Conservation (phyloP, 805 yeast species). For the Ogataea salicorniae region DNA sequence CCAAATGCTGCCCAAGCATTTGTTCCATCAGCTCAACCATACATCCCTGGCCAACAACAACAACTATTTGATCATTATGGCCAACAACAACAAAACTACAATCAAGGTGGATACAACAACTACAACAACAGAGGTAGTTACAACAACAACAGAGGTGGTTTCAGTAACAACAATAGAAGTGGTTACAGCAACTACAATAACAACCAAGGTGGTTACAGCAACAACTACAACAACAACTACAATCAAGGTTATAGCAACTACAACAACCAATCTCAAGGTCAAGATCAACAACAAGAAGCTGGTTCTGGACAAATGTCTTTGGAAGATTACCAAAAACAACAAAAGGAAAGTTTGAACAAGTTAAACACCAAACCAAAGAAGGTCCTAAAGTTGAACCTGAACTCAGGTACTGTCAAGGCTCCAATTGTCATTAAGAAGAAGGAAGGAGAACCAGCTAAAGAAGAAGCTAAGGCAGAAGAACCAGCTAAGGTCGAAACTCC, state of each 20-base stretch:
- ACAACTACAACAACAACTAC: slow-evolving; percentile 15
- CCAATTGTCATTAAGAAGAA: slow-evolving; percentile 31
- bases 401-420: slow-evolving; percentile 46
- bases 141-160: slow-evolving; percentile 16
- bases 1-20: slow-evolving; percentile 35
- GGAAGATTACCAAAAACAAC: slow-evolving; percentile 76
- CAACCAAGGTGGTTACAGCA: slow-evolving; percentile 23
- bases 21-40: slow-evolving; percentile 33
- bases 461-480: slow-evolving; percentile 26
- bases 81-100: slow-evolving; percentile 14
- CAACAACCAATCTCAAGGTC: slow-evolving; percentile 13
- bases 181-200: slow-evolving; percentile 17
- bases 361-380: slow-evolving; percentile 53
- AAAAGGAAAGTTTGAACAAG: slow-evolving; percentile 37
- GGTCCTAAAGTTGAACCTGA: slow-evolving; percentile 60
- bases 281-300: slow-evolving; percentile 10
- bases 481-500: slow-evolving; percentile 14
- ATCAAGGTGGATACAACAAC: slow-evolving; percentile 13
- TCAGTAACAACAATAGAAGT: slow-evolving; percentile 24
- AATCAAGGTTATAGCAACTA: slow-evolving; percentile 14
- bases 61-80: slow-evolving; percentile 15
- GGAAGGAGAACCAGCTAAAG: slow-evolving; percentile 35
- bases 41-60: slow-evolving; percentile 35
- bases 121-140: slow-evolving; percentile 22
- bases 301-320: slow-evolving; percentile 55